Percentiles rank a stretch among this genome's conserved stretches.
Conservation (phyloP, 2,329 filamentous ascomycete species). For the Alternaria infectoria region DNA sequence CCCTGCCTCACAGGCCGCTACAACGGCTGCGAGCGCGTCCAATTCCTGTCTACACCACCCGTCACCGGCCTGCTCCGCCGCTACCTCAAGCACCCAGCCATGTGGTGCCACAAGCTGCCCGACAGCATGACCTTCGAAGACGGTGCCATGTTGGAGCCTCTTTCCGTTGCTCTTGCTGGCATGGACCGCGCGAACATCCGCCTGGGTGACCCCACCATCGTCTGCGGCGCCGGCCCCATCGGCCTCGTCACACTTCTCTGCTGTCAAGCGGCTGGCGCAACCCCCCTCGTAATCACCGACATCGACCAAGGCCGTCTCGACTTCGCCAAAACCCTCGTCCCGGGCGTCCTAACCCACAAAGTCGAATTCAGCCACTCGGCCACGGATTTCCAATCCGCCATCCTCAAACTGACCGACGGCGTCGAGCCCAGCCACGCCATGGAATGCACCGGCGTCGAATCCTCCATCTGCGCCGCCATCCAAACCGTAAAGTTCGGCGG, state of each 20-base stretch:
- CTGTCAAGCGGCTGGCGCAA: constrained; percentile 83
- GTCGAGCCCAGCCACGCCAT: constrained; percentile 81
- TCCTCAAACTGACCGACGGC: constrained; percentile 71
- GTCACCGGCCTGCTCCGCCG: constrained; percentile 84
- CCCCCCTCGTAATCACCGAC: constrained; percentile 91
- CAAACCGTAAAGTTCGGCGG: constrained; percentile 93
- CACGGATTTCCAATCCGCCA: constrained; percentile 73
- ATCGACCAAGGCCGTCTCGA: constrained; percentile 84
- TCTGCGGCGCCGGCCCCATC: constrained; percentile 94
- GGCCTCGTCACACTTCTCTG: constrained; percentile 84
- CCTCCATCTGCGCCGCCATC: constrained; percentile 82
- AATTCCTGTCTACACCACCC: constrained; percentile 90
- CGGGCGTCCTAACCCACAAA: constrained; percentile 79
- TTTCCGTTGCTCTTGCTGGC: constrained; percentile 86
- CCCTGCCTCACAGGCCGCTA: constrained; percentile 91
- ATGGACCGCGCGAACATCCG: constrained; percentile 81
- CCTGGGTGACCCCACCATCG: constrained; percentile 84
- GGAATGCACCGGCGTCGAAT: constrained; percentile 95
- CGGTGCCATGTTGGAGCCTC: constrained; percentile 86
- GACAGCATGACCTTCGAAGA: constrained; percentile 85
- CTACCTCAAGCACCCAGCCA: constrained; percentile 92
- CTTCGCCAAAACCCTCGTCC: constrained; percentile 85
- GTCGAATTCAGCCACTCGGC: constrained; percentile 68
- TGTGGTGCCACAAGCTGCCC: constrained; percentile 96
- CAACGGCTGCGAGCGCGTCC: constrained; percentile 88